Conservation (phyloP, 2,329 filamentous ascomycete genomes). For the Aspergillus sp. region DNA sequence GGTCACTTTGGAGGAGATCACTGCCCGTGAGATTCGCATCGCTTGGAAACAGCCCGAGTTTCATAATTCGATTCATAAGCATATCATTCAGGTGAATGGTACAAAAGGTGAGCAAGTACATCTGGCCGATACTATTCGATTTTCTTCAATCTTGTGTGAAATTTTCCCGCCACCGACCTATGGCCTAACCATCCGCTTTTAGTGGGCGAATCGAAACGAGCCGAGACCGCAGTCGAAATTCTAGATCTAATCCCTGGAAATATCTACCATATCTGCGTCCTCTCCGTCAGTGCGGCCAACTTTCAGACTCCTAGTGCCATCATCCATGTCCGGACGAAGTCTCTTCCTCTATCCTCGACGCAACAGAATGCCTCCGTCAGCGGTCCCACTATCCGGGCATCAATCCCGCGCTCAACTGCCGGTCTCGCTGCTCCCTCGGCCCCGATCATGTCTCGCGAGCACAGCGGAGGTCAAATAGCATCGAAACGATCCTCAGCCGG, state of each 20-base stretch:
- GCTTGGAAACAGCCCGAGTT: conserved; percentile 80
- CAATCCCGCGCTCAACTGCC: conserved; percentile 52
- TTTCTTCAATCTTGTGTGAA: background rate
- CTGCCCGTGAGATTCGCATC: conserved; percentile 79
- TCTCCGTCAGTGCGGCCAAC: conserved; percentile 86
- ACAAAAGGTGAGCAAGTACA: conserved; percentile 69
- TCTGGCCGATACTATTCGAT: background rate
- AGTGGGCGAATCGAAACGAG: conserved; percentile 82
- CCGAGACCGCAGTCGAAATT: conserved; percentile 86
- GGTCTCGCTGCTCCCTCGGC: conserved; percentile 62
- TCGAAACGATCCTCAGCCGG: conserved; percentile 68
- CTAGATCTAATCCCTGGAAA: conserved; percentile 81
- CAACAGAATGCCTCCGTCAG: conserved; percentile 36
- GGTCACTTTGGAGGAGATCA: conserved; percentile 87
- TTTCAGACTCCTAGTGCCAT: conserved; percentile 88
- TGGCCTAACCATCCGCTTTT: conserved; percentile 15
- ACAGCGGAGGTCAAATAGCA: conserved; percentile 54
- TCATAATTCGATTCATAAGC: conserved; percentile 72
- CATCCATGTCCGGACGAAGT: conserved; percentile 75
- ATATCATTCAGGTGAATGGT: conserved; percentile 90
- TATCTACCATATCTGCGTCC: conserved; percentile 91
- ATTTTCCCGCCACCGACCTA: conserved; percentile 1
- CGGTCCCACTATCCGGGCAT: conserved; percentile 51
- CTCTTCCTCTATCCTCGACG: conserved; percentile 43
- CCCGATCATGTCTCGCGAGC: conserved; percentile 64